Percentiles rank a stretch among this genome's conserved stretches.
These are phyloP conservation scores for Circinella umbellata DNA, from an alignment of 371 early-diverging fungal genomes.

Conservation along the genomic window DNA sequence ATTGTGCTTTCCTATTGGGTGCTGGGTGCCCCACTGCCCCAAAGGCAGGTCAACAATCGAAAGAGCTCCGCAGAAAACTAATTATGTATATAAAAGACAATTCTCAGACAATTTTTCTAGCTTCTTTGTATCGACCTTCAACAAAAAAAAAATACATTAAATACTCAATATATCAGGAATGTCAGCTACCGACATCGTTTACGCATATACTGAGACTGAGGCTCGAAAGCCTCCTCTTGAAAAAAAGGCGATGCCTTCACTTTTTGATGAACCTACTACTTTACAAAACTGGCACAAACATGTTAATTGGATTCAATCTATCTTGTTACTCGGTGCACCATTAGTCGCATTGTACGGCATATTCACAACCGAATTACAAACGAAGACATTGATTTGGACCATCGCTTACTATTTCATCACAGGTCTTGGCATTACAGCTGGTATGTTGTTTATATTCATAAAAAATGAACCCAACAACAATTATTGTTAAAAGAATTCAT, in stretches of 20 bases:
- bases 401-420: constrained; percentile 82
- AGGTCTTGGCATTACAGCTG: constrained; percentile 93
- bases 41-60: constrained; percentile 16
- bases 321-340: constrained; percentile 77
- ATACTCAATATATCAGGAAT: constrained; percentile 2
- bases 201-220: constrained; percentile 52
- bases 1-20: constrained; percentile 12
- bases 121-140: constrained; percentile 1
- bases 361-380: constrained; percentile 66
- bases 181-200: constrained; percentile 29
- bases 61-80: constrained; percentile 6
- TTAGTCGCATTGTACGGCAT: constrained; percentile 82
- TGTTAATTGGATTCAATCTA: constrained; percentile 85
- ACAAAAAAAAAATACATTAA: too few species aligned
- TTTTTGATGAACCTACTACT: constrained; percentile 59
- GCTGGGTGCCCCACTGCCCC: constrained; percentile 17
- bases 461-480: not conserved
- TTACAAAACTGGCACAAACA: constrained; percentile 57
- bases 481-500: too few species aligned
- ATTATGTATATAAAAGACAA: constrained; percentile 2
- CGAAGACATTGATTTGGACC: constrained; percentile 78
- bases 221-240: constrained; percentile 50
- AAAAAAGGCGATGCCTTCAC: constrained; percentile 48
- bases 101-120: constrained; percentile 1
- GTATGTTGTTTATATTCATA: too few species aligned